Evolutionary conservation across 2,329 filamentous ascomycete species (phyloP), one percentile per base, ranked within the genome.

Genomic region (Nothophaeocryptopus gaeumannii): DNA sequence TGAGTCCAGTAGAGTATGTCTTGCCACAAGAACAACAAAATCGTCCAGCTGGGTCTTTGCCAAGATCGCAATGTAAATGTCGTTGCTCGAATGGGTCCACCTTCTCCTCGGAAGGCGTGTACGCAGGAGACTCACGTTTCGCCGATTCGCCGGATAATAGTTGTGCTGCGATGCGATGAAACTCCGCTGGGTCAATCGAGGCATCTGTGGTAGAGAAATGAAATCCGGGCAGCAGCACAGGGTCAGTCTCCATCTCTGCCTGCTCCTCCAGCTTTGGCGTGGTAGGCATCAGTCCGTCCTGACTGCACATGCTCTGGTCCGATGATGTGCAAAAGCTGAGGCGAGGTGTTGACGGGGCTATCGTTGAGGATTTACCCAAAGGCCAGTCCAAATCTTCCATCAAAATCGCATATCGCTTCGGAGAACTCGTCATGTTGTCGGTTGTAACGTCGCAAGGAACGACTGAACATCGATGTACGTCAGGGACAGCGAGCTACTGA

Each of bases 21-120:
- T 57, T 59, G 15, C 56, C 56, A 38, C 56, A 57, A 2, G 56
- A 59, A 36, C 56, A 59, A 45, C 51, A 55, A 29, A 51, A 53
- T 37, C 54, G 33, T 14, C 56, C 54, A 13, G 51, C 47, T 10
- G 50, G 54, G 32, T 55, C 54, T 30, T 47, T 47, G 9, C 54
- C 56, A 8, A 57, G 45, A 13, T 59, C 51, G 34, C 54, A 58
- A 20, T 58, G 56, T 5, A 60, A 51, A 20, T 56, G 46, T 26
- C 51, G 32, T 37, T 48, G 39, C 12, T 39, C 37, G n/a, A 34
- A 20, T 31, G 47, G 34, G 16, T 34, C 15, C 30, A 47, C 46
- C 20, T 44, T 32, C 32, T 50, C 43, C 7, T 55, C 51, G 5
- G 55, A 49, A 10, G 39, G 36, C 11, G 55, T 37, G 12, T 37